phyloP scores from a whole-genome alignment of 106 monocot genomes.

The Posidonia australis region DNA sequence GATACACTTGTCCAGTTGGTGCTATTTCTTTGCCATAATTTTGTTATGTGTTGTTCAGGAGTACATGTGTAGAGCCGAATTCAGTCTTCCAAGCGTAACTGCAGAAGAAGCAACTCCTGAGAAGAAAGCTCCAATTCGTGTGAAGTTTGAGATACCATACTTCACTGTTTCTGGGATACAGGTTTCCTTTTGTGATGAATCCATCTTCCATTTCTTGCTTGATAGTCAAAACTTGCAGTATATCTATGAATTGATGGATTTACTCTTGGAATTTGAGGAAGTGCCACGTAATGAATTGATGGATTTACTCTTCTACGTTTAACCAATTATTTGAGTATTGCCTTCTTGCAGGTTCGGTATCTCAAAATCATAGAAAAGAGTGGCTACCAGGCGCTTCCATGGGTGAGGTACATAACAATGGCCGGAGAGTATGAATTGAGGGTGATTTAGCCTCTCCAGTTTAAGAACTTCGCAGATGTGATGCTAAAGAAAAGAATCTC shows the following conservation, averaged over 20 bases:
- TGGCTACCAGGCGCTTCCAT: slow-evolving; percentile 92
- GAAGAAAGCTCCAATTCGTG: slow-evolving; percentile 89
- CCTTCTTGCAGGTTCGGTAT: slow-evolving; percentile 55
- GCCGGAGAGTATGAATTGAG: slow-evolving; percentile 93
- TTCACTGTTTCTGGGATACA: slow-evolving; percentile 95
- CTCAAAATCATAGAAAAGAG: slow-evolving; percentile 95
- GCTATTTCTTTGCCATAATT: background rate
- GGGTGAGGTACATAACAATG: slow-evolving; percentile 98
- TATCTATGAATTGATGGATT: too few relatives aligned
- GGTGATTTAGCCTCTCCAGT: slow-evolving; percentile 34
- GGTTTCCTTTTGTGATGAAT: slow-evolving; percentile 21
- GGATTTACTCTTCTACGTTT: background rate
- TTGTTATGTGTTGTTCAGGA: slow-evolving; percentile 32
- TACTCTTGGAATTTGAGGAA: background rate
- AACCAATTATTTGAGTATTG: background rate
- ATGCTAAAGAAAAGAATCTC: background rate
- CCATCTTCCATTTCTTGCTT: background rate
- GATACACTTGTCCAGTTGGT: background rate
- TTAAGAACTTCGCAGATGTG: background rate
- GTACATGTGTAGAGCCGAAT: slow-evolving; percentile 92
- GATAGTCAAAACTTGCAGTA: background rate
- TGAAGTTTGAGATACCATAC: slow-evolving; percentile 98
- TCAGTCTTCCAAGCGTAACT: slow-evolving; percentile 85
- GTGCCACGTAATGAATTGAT: background rate
- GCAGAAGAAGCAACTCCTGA: slow-evolving; percentile 73